Evolutionary conservation across 2,329 filamentous ascomycete genomes (phyloP).

Genomic region (Fusarium sororula): DNA sequence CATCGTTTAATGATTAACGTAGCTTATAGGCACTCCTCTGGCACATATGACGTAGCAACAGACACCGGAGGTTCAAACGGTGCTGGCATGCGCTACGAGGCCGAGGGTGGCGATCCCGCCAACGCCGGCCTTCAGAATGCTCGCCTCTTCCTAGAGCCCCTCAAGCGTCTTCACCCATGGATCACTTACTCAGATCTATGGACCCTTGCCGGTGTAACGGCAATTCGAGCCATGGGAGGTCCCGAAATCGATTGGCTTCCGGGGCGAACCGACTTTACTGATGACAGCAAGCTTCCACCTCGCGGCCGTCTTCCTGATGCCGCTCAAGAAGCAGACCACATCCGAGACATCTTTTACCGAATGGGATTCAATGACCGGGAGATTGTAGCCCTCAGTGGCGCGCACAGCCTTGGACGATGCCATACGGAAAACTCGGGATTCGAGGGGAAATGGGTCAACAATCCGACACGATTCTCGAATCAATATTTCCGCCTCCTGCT

Average conservation of each 20-base stretch:
- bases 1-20: not conserved
- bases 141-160: slow-evolving; percentile 1
- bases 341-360: slow-evolving; percentile 1
- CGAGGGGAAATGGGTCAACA: slow-evolving; percentile 6
- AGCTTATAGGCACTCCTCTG: not conserved
- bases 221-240: not conserved
- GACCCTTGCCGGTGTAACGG: not conserved
- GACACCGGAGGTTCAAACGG: slow-evolving; percentile 5
- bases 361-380: slow-evolving; percentile 6
- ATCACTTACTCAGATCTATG: slow-evolving; percentile 11
- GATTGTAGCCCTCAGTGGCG: slow-evolving; percentile 2
- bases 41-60: slow-evolving; percentile 1
- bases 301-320: slow-evolving; percentile 6
- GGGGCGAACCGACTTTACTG: not conserved
- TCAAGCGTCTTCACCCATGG: slow-evolving; percentile 3
- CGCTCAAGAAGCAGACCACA: slow-evolving; percentile 2
- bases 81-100: slow-evolving; percentile 8
- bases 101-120: slow-evolving; percentile 7
- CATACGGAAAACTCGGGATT: slow-evolving; percentile 10
- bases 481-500: slow-evolving; percentile 7
- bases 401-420: slow-evolving; percentile 1
- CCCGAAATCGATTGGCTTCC: not conserved
- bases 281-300: slow-evolving; percentile 8
- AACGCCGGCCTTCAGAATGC: slow-evolving; percentile 9
- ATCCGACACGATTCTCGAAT: slow-evolving; percentile 7